Base-by-base conservation (phyloP, 139 green algal genomes). In the Coelastrella sp. region DNA sequence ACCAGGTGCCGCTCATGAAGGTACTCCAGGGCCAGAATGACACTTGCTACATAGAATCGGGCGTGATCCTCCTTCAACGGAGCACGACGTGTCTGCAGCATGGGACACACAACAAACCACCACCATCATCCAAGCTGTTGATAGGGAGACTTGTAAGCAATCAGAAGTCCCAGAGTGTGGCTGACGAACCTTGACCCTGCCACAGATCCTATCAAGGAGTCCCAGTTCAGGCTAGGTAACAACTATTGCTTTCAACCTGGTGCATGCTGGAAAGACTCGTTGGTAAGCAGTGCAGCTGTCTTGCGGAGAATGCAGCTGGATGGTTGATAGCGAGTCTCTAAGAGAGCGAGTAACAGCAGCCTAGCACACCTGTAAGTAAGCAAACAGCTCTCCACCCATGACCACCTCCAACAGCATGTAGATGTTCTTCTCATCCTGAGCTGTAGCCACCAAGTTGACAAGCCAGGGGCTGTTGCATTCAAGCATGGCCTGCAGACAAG, bases 311-410 rank as follows among this genome's bases (percentile, higher is more conserved):
- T 47, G 32, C 32, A 47, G 32, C 32, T 47, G 32, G 32, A 47
- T 47, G 32, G 32, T 47, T 47, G 32, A 47, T 47, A 47, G 32
- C 32, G 32, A 47, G 32, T 47, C 32, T 47, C 32, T 47, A 47
- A 47, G 32, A 47, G 32, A 47, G 32, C 32, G 32, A 47, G 32
- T 47, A 47, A 47, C 32, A 47, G 32, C 32, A 47, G 32, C 32
- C 32, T 47, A 32, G 17, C 83, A 3, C 22, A 94, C 94, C 93
- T 97, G 94, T 75, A 99, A 93, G 93, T 98, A 98, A 5, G 93
- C 96, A 92, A 99, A 99, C 8, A 99, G 93, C 93, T 99, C 98
- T 4, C 98, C 98, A 4, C 98, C 98, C 95, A 98, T 95, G 71
- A 98, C 95, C 3, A 91, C 92, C 86, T 99, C 97, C 96, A 99